Base-by-base conservation (phyloP, 2,329 filamentous ascomycete genomes). In the Phoma sp. region DNA sequence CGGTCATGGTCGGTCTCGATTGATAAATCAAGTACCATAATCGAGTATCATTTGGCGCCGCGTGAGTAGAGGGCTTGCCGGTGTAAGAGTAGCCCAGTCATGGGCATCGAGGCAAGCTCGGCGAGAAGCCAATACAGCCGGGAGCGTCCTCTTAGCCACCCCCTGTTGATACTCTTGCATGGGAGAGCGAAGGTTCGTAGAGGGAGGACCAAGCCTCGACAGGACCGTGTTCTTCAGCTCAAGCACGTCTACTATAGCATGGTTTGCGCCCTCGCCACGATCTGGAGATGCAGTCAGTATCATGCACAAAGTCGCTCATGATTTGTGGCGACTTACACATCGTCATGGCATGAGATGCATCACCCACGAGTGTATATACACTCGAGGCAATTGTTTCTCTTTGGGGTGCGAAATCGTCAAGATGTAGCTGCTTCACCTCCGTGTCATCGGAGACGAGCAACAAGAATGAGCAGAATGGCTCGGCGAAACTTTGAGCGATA, bases 101-200 rank as follows among this genome's bases (percentile, higher is more conserved):
- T 56, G 53, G 7, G 53, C 53, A 12, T 56, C 47, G n/a, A 56
- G 53, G n/a, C 53, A 56, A 27, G 53, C 53, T 39, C 51, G 53
- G 21, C 53, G 43, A 17, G 46, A 51, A 6, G 47, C 43, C 32
- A 56, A 21, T 13, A 56, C 53, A 35, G 53, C 38, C 12, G 53
- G 46, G 6, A 22, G 24, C 3, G 53, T 51, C 25, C 53, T 43
- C 9, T 10, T 27, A 32, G 37, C 46, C 31, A 56, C 17, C n/a
- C 43, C 43, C 24, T 40, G 36, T 21, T 56, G 31, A 25, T 56
- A 56, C 6, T 38, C 25, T 1, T 27, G n/a, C 3, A 56, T 2
- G 6, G 24, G 12, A 2, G 22, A 31, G 4, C 32, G 43, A 9
- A 43, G 36, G 6, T 6, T 41, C 13, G 38, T 6, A 12, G 41